Percentiles rank a stretch among this genome's conserved stretches.
These are phyloP conservation scores for Monosporozyma aquatica DNA, from an alignment of 805 yeast species.

Conservation along the genomic window DNA sequence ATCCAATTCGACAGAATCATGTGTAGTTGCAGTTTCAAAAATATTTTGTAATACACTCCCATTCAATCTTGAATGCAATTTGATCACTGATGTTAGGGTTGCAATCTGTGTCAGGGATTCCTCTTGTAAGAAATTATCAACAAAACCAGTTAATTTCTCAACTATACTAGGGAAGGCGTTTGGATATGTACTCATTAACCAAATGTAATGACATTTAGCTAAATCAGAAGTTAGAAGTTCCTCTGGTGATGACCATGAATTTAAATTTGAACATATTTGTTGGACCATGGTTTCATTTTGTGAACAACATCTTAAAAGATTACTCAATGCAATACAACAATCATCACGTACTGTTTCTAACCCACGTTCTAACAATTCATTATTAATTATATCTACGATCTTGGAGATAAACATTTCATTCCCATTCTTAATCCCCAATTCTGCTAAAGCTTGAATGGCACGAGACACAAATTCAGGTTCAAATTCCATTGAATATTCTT, in stretches of 20 bases:
- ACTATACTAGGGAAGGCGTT: slow-evolving; percentile 47
- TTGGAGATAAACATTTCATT: slow-evolving; percentile 39
- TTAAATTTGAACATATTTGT: slow-evolving; percentile 21
- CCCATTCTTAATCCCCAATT: slow-evolving; percentile 55
- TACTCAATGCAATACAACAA: slow-evolving; percentile 48
- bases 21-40: slow-evolving; percentile 49
- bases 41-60: slow-evolving; percentile 48
- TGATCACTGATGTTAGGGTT: slow-evolving; percentile 53
- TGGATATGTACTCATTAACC: slow-evolving; percentile 68
- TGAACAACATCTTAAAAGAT: slow-evolving; percentile 59
- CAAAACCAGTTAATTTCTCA: slow-evolving; percentile 37
- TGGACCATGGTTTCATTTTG: slow-evolving; percentile 24
- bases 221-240: slow-evolving; percentile 38
- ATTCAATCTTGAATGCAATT: slow-evolving; percentile 36
- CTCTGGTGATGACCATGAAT: slow-evolving; percentile 38
- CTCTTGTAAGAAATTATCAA: slow-evolving; percentile 46
- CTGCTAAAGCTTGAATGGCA: slow-evolving; percentile 59
- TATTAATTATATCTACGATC: slow-evolving; percentile 47
- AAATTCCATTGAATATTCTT: slow-evolving; percentile 77
- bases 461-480: slow-evolving; percentile 67
- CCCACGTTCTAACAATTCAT: slow-evolving; percentile 45
- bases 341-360: slow-evolving; percentile 61
- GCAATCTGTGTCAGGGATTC: slow-evolving; percentile 55
- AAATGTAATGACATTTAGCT: slow-evolving; percentile 46
- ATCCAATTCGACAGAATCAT: slow-evolving; percentile 60